phyloP scores from a whole-genome alignment of 345 rosid species.

The Bruguiera gymnorhiza region DNA sequence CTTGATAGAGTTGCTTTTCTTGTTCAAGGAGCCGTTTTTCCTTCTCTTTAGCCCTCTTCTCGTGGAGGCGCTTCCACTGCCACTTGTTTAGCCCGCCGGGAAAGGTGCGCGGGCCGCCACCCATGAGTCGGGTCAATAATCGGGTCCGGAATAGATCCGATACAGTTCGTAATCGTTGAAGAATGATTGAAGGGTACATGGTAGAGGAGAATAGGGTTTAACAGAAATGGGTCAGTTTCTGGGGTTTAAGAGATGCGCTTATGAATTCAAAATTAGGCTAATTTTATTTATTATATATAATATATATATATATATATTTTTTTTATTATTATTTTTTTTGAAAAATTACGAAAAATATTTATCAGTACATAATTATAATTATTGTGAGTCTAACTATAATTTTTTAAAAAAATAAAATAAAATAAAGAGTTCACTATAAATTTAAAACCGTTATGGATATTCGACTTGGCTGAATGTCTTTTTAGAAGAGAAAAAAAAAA shows the following conservation, averaged over 20 bases:
- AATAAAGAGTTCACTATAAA: no score
- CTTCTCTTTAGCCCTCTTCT: constrained; percentile 86
- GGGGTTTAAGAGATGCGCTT: neutral
- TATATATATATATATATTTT: no score
- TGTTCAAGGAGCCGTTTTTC: constrained; percentile 79
- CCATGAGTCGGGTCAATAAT: constrained; percentile 61
- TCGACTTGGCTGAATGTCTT: no score
- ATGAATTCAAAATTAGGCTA: no score
- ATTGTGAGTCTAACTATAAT: no score
- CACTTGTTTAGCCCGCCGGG: constrained; percentile 95
- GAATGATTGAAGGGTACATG: constrained; percentile 17
- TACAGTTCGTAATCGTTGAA: constrained; percentile 23
- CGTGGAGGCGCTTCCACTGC: constrained; percentile 99
- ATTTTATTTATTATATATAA: no score
- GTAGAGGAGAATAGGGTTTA: neutral
- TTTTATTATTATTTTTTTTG: no score
- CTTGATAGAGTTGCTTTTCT: constrained; percentile 85
- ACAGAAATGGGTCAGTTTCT: neutral
- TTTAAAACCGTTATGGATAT: no score
- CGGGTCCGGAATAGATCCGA: constrained; percentile 22
- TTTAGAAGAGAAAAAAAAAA: no score
- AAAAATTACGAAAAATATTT: no score
- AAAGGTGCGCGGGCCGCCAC: constrained; percentile 93
- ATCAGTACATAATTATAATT: no score
- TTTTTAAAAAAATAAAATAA: no score